Percentiles rank a stretch among this genome's conserved stretches.
Evolutionary conservation across 768 basidiomycete species (phyloP).

Genomic region (Pleurotus eryngii): DNA sequence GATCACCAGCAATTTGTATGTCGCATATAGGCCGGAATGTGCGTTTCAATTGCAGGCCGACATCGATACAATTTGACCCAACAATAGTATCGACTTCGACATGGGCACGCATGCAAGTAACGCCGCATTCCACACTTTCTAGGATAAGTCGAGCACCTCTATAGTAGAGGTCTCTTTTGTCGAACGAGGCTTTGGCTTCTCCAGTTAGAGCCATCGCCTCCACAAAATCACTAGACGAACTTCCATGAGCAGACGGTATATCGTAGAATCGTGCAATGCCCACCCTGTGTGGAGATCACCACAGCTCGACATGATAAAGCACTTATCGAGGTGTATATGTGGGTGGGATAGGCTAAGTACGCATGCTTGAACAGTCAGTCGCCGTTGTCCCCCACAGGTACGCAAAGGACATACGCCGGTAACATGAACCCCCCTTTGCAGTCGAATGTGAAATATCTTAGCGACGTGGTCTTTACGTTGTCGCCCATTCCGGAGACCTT

Average conservation of each 20-base stretch:
- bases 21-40: conserved; percentile 46
- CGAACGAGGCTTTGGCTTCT: conserved; percentile 47
- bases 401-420: conserved; percentile 28
- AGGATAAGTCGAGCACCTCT: conserved; percentile 53
- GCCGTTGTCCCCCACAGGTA: not conserved
- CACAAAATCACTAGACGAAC: conserved; percentile 41
- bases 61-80: conserved; percentile 50
- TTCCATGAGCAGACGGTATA: not conserved
- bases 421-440: conserved; percentile 31
- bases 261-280: conserved; percentile 13
- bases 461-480: conserved; percentile 3
- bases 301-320: conserved; percentile 59
- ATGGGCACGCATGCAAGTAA: conserved; percentile 65
- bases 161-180: conserved; percentile 41
- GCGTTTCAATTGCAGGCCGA: conserved; percentile 43
- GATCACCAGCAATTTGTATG: conserved; percentile 54
- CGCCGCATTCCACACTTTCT: conserved; percentile 58
- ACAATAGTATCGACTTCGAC: conserved; percentile 61
- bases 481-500: conserved; percentile 15
- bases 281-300: conserved; percentile 51
- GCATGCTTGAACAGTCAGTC: not conserved
- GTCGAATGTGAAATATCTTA: conserved; percentile 13
- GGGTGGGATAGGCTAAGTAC: conserved; percentile 47
- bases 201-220: conserved; percentile 55
- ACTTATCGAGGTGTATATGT: conserved; percentile 69